phyloP scores from a whole-genome alignment of 2,329 filamentous ascomycete genomes.

The Colletotrichum coccodes region DNA sequence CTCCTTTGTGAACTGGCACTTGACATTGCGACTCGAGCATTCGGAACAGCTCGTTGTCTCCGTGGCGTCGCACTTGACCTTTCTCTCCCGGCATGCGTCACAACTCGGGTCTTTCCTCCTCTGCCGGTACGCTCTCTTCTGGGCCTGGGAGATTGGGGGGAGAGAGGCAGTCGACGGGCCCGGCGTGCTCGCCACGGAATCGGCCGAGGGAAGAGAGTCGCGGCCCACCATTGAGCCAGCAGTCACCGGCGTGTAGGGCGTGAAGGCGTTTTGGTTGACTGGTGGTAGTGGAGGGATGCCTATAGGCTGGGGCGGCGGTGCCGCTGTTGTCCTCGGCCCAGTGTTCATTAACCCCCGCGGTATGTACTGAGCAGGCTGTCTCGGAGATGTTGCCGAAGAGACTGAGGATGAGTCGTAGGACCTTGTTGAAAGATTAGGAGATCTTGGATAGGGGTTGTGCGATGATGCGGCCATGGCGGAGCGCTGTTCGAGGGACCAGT shows the following conservation, averaged over 20 bases:
- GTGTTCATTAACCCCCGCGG: constrained; percentile 60
- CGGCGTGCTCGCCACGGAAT: constrained; percentile 66
- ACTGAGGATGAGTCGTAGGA: constrained; percentile 74
- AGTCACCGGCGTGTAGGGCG: constrained; percentile 63
- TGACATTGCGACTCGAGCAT: constrained; percentile 95
- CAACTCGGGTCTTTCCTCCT: constrained; percentile 96
- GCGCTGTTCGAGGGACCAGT: constrained; percentile 41
- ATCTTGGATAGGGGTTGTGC: constrained; percentile 69
- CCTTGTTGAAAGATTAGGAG: constrained; percentile 68
- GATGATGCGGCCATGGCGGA: constrained; percentile 41
- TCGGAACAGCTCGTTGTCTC: constrained; percentile 97
- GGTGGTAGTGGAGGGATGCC: constrained; percentile 62
- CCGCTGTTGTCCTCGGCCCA: constrained; percentile 59
- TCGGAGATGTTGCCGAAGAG: constrained; percentile 70
- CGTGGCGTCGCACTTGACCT: constrained; percentile 93
- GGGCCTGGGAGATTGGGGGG: constrained; percentile 64
- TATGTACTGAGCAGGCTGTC: constrained; percentile 62
- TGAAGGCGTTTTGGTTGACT: constrained; percentile 57
- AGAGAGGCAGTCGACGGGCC: constrained; percentile 52
- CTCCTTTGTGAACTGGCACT: constrained; percentile 99
- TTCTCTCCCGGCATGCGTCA: constrained; percentile 91
- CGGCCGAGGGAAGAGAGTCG: constrained; percentile 68
- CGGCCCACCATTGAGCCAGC: constrained; percentile 63
- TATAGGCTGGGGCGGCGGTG: constrained; percentile 62
- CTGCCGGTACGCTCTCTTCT: constrained; percentile 95